phyloP scores from a whole-genome alignment of 345 rosid genomes.

The Xanthoceras sorbifolium region DNA sequence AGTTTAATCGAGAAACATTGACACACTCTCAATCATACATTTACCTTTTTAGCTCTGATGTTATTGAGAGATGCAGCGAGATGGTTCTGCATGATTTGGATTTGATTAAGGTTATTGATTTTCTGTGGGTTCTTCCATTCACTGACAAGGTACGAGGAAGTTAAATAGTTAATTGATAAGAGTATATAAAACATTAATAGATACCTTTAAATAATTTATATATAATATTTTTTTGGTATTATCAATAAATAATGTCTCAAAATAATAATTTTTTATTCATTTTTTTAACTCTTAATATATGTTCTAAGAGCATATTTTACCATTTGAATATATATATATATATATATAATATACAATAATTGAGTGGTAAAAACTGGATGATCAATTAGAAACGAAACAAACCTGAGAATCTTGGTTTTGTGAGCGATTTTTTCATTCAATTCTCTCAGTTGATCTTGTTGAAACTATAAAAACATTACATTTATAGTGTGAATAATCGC shows the following conservation, averaged over 20 bases:
- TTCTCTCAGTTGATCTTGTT: slow-evolving; percentile 16
- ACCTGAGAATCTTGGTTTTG: slow-evolving; percentile 34
- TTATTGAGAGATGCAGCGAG: slow-evolving; percentile 20
- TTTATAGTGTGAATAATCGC: not conserved
- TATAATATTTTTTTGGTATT: no score
- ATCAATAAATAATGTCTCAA: no score
- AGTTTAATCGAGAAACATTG: no score
- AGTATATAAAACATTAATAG: no score
- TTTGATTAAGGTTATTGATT: slow-evolving; percentile 9
- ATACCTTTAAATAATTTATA: no score
- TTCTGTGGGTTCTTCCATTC: slow-evolving; percentile 32
- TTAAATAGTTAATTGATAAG: not conserved
- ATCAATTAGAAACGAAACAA: not conserved
- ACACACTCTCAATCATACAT: no score
- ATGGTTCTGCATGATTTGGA: slow-evolving; percentile 34
- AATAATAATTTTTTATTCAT: no score
- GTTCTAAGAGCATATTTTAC: no score
- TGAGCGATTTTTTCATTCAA: slow-evolving; percentile 15
- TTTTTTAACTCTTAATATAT: no score
- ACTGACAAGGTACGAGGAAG: not conserved
- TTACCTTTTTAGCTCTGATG: slow-evolving; percentile 4
- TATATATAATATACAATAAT: not conserved
- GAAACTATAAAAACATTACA: slow-evolving; percentile 9
- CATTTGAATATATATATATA: no score
- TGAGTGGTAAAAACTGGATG: not conserved